Evolutionary conservation across 2,329 filamentous ascomycete genomes (phyloP).

Genomic region (Calonectria pseudoreteaudii): DNA sequence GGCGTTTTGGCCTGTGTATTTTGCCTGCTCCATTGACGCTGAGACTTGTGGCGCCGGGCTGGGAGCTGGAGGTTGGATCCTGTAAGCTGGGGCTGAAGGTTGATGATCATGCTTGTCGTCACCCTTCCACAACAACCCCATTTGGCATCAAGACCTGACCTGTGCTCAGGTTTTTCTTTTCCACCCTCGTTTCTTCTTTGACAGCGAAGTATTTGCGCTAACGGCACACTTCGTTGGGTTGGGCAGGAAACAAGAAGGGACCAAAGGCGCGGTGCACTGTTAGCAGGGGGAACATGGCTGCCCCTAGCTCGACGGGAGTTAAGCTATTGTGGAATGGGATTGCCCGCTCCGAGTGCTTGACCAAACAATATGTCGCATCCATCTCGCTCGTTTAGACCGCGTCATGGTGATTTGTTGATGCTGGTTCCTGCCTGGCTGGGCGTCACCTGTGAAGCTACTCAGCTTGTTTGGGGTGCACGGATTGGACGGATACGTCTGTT

Average conservation of each 20-base stretch:
- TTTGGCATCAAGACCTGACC: slow-evolving; percentile 12
- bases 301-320: slow-evolving; percentile 25
- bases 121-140: background rate
- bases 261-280: slow-evolving; percentile 17
- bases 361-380: slow-evolving; percentile 15
- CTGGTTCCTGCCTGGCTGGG: background rate
- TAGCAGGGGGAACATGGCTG: slow-evolving; percentile 26
- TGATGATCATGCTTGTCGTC: background rate
- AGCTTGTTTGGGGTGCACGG: background rate
- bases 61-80: slow-evolving; percentile 4
- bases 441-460: slow-evolving; percentile 12
- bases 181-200: background rate
- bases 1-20: slow-evolving; percentile 21
- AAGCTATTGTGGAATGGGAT: slow-evolving; percentile 37
- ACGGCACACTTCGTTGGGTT: background rate
- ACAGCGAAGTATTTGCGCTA: slow-evolving; percentile 9
- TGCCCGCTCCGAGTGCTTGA: slow-evolving; percentile 36
- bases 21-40: slow-evolving; percentile 17
- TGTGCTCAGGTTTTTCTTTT: slow-evolving; percentile 16
- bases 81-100: background rate
- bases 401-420: slow-evolving; percentile 1
- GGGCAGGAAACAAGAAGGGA: slow-evolving; percentile 9
- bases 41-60: slow-evolving; percentile 11
- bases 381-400: background rate
- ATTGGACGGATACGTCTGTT: background rate